Evolutionary conservation across 2,329 filamentous ascomycete genomes (phyloP).

Genomic region (Penicillium freii): DNA sequence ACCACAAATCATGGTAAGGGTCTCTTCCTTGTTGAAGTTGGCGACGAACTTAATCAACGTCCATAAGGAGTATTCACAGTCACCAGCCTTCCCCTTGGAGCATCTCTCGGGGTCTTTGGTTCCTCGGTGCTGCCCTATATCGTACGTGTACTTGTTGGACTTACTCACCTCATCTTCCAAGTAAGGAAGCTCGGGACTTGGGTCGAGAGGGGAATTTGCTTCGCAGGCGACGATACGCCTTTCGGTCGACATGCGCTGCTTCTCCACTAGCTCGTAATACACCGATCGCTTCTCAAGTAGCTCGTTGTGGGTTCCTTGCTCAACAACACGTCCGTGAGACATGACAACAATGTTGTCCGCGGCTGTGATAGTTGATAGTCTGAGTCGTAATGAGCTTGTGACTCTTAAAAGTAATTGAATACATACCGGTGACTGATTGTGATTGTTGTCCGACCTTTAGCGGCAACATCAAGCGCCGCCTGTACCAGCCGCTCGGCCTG

Average conservation of each 20-base stretch:
- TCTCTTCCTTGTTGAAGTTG: conserved; percentile 8
- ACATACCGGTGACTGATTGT: conserved; percentile 81
- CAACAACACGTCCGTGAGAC: background rate
- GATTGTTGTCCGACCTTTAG: conserved; percentile 86
- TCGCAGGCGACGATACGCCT: conserved; percentile 18
- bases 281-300: background rate
- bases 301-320: background rate
- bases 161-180: background rate
- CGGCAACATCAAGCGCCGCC: conserved; percentile 83
- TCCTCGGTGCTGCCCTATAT: conserved; percentile 7
- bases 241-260: conserved; percentile 19
- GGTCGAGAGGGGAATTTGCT: conserved; percentile 1
- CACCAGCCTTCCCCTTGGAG: conserved; percentile 27
- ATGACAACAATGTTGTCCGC: background rate
- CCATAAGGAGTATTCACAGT: conserved; percentile 61
- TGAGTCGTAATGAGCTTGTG: background rate
- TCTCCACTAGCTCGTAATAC: background rate
- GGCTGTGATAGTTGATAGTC: background rate
- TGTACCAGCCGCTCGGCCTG: conserved; percentile 94
- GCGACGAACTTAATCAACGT: conserved; percentile 10
- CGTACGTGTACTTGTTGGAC: background rate
- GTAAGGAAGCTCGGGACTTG: background rate
- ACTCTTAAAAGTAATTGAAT: too few relatives aligned
- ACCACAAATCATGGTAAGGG: conserved; percentile 43
- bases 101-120: conserved; percentile 27